Conservation (phyloP, 2,329 filamentous ascomycete genomes). For the Diaporthe eres region DNA sequence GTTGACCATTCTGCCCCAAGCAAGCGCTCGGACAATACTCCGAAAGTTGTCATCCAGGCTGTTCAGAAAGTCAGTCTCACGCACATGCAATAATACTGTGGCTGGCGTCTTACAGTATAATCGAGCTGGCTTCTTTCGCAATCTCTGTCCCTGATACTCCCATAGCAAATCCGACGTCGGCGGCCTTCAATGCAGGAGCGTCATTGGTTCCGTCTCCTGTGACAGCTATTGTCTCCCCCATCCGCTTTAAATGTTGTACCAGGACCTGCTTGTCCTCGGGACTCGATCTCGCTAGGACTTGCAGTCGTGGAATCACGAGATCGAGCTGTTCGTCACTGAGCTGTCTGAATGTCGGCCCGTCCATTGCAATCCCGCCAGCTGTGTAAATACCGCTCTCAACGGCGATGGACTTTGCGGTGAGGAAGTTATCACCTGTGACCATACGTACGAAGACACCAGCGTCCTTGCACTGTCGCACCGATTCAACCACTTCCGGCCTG, state of each 20-base stretch:
- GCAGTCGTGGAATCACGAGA: conserved; percentile 62
- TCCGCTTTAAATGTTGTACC: conserved; percentile 59
- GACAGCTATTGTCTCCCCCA: conserved; percentile 58
- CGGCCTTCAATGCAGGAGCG: conserved; percentile 71
- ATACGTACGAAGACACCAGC: conserved; percentile 77
- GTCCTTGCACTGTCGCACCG: conserved; percentile 71
- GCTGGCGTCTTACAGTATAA: conserved; percentile 55
- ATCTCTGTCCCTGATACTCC: conserved; percentile 73
- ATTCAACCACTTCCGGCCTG: conserved; percentile 71
- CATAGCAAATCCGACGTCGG: conserved; percentile 75
- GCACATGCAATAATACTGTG: background rate
- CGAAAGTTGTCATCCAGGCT: conserved; percentile 65
- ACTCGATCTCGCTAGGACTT: conserved; percentile 66
- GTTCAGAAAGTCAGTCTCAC: background rate
- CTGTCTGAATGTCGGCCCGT: conserved; percentile 69
- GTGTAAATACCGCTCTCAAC: conserved; percentile 62
- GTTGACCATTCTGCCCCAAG: conserved; percentile 75
- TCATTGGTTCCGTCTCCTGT: conserved; percentile 75
- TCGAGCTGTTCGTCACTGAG: conserved; percentile 65
- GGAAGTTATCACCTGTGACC: conserved; percentile 78
- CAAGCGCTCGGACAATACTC: conserved; percentile 72
- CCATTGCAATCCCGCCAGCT: conserved; percentile 67
- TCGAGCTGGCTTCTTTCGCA: conserved; percentile 73
- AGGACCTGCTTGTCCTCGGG: conserved; percentile 67
- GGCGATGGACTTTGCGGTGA: conserved; percentile 77